Evolutionary conservation across 768 basidiomycete genomes (phyloP), one percentile per base, ranked within the genome.

Genomic region (Lanmaoa pseudosensibilis): DNA sequence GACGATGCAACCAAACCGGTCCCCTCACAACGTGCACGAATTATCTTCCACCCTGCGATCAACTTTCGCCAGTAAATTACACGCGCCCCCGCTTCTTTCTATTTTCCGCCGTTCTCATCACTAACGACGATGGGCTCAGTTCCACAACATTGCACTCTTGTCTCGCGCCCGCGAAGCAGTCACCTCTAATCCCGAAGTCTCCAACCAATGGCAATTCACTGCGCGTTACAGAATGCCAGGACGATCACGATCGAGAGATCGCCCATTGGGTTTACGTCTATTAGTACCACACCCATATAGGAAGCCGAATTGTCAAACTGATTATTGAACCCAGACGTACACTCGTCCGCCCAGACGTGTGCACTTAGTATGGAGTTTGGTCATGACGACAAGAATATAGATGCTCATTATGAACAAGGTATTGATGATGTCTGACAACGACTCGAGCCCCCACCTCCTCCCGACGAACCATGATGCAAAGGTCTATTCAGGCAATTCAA

Each of bases 221-320:
- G 43, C 33, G 23, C 12, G 47, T 40, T 25, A 23, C 38, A 18
- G 39, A 32, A 38, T 19, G 27, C 16, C 19, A 37, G 55, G 64
- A 52, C 52, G 60, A 65, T 64, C 63, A 46, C 45, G 47, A 58
- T 53, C 64, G 46, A 62, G 36, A 46, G 65, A 66, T 63, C 61
- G 57, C n/a, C 55, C 11, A 15, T 1, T 13, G 23, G 16, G 34
- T 50, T 56, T 60, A 56, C 62, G 58, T 56, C 44, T 19, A 39
- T n/a, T 39, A 36, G 27, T 27, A 27, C 6, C 6, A 25, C 0
- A 19, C 53, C 53, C 51, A 19, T 54, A 45, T 65, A 38, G 55
- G 21, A 30, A 55, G 4, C 19, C 21, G 19, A 45, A 30, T 16
- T 27, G 44, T 34, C 40, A 38, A 2, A 4, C 32, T 3, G 27